Conservation (phyloP, 2,329 filamentous ascomycete genomes). For the Chaetomium olivaceum region DNA sequence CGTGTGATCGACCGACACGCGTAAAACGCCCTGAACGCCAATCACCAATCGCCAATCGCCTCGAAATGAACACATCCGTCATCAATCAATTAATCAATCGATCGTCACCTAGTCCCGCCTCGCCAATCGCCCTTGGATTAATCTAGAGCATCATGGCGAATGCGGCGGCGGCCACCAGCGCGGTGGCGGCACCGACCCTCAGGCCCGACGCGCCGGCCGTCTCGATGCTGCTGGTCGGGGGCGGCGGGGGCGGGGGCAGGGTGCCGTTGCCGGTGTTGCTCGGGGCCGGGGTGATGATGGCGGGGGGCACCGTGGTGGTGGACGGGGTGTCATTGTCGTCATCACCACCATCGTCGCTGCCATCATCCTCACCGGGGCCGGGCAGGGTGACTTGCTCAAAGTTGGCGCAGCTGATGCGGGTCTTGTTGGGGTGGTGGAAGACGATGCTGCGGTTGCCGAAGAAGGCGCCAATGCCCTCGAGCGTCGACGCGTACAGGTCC, state of each 20-base stretch:
- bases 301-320: background rate
- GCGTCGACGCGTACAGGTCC: conserved; percentile 60
- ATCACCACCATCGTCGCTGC: background rate
- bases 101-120: background rate
- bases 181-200: conserved; percentile 16
- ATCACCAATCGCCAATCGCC: conserved; percentile 2
- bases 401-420: conserved; percentile 65
- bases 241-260: background rate
- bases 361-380: background rate
- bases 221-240: background rate
- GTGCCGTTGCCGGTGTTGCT: conserved; percentile 1
- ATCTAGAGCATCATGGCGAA: conserved; percentile 30
- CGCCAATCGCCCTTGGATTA: conserved; percentile 7
- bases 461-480: conserved; percentile 54
- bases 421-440: conserved; percentile 64
- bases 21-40: conserved; percentile 17
- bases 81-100: background rate
- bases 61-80: background rate
- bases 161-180: conserved; percentile 30
- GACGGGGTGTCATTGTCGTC: background rate
- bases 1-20: background rate
- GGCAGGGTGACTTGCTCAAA: conserved; percentile 44
- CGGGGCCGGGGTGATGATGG: background rate
- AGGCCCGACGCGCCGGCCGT: conserved; percentile 25
- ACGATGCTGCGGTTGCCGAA: conserved; percentile 67